Evolutionary conservation across 805 yeast genomes (phyloP).

Genomic region (Ogataea methanolica): DNA sequence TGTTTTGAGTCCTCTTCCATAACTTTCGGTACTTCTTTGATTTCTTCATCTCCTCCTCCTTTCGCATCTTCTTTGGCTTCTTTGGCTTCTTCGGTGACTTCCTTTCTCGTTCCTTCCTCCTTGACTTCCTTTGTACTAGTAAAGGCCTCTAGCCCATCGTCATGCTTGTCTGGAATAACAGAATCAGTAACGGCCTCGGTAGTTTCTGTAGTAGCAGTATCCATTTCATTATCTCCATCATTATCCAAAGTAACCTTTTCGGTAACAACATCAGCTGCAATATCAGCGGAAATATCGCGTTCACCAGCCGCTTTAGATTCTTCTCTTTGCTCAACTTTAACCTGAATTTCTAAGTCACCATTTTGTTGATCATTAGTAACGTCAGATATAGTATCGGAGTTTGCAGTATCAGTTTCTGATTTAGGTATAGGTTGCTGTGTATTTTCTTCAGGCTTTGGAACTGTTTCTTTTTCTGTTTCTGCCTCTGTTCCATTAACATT

Average conservation of each 20-base stretch:
- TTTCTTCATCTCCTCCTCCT: background rate
- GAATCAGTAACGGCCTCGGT: background rate
- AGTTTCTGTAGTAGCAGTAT: background rate
- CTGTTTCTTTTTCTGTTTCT: background rate
- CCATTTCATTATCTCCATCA: background rate
- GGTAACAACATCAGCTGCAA: background rate
- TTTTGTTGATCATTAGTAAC: slow-evolving; percentile 5
- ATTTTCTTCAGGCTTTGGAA: background rate
- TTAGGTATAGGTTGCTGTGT: background rate
- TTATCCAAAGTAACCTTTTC: background rate
- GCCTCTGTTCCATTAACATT: background rate
- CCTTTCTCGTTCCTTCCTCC: background rate
- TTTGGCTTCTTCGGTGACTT: background rate
- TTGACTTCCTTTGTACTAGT: background rate
- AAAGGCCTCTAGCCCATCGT: background rate
- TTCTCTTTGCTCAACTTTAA: no score
- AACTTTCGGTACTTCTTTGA: background rate
- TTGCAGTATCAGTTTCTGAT: slow-evolving; percentile 1
- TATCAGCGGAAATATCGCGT: background rate
- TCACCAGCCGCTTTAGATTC: background rate
- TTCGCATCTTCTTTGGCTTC: background rate
- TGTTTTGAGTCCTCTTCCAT: background rate
- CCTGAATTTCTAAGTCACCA: background rate
- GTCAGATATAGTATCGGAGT: background rate
- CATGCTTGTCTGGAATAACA: background rate